Percentiles rank a stretch among this genome's conserved stretches.
Evolutionary conservation across 2,329 filamentous ascomycete genomes (phyloP).

Genomic region (Chaetomium olivaceum): DNA sequence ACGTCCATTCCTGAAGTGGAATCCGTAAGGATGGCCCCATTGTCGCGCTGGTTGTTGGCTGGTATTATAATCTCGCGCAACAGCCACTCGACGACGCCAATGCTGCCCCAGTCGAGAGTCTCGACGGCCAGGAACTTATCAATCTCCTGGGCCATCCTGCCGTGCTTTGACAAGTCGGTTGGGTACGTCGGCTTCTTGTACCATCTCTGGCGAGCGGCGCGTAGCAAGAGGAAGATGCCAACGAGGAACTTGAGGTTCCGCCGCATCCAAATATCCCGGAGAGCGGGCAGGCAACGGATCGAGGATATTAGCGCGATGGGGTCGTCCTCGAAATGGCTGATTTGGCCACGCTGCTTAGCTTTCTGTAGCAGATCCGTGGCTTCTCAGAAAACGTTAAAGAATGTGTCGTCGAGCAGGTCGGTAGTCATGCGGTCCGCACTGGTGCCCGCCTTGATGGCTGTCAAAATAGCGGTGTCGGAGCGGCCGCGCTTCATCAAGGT

Average conservation of each 20-base stretch:
- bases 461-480: not conserved
- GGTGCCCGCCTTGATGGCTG: not conserved
- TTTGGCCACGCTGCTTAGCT: not conserved
- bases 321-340: not conserved
- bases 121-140: not conserved
- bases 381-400: not conserved
- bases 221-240: not conserved
- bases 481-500: not conserved
- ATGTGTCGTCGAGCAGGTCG: not conserved
- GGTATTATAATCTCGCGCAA: not conserved
- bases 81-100: not conserved
- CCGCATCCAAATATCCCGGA: not conserved
- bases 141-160: not conserved
- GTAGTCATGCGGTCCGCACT: not conserved
- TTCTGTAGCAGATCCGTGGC: not conserved
- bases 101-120: not conserved
- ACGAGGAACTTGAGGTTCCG: not conserved
- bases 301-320: not conserved
- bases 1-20: too few relatives aligned
- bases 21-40: too few relatives aligned
- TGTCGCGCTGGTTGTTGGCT: too few relatives aligned
- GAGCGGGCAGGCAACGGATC: not conserved
- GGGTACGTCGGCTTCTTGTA: not conserved
- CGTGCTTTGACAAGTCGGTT: not conserved
- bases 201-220: not conserved